Conservation (phyloP, 805 yeast genomes). For the Candida maltosa region DNA sequence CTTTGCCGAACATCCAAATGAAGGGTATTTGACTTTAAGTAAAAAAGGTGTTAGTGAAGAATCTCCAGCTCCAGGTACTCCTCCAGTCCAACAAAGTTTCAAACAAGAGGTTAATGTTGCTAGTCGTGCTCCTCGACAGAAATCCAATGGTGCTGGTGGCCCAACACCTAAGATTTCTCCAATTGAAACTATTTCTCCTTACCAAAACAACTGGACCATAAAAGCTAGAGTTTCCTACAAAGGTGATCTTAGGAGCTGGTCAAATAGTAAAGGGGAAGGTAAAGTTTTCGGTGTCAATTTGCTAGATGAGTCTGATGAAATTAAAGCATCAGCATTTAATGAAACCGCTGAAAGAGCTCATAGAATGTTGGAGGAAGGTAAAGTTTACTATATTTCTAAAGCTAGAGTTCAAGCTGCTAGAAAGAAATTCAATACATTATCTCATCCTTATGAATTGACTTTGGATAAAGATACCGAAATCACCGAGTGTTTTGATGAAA, state of each 20-base stretch:
- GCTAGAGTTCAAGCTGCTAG: slow-evolving; percentile 81
- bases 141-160: slow-evolving; percentile 2
- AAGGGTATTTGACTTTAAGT: slow-evolving; percentile 30
- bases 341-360: slow-evolving; percentile 78
- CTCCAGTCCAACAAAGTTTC: not conserved
- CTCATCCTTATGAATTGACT: slow-evolving; percentile 84
- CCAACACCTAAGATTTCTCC: slow-evolving; percentile 51
- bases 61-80: slow-evolving; percentile 7
- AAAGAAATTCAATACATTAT: slow-evolving; percentile 77
- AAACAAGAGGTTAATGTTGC: too few species aligned
- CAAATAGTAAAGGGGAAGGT: slow-evolving; percentile 84
- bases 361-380: slow-evolving; percentile 79
- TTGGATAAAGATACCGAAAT: slow-evolving; percentile 78
- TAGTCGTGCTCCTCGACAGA: too few species aligned
- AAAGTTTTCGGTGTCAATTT: slow-evolving; percentile 84
- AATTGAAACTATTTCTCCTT: slow-evolving; percentile 87
- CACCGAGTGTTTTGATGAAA: slow-evolving; percentile 59
- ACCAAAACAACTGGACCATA: slow-evolving; percentile 86
- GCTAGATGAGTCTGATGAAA: slow-evolving; percentile 93
- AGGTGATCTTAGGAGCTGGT: slow-evolving; percentile 85
- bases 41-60: slow-evolving; percentile 6
- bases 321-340: slow-evolving; percentile 91
- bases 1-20: slow-evolving; percentile 56
- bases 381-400: slow-evolving; percentile 79
- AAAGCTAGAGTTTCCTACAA: slow-evolving; percentile 89